These are phyloP conservation scores for Melampsora larici-populina DNA, from an alignment of 1,284 basidiomycete genomes.

Conservation along the genomic window DNA sequence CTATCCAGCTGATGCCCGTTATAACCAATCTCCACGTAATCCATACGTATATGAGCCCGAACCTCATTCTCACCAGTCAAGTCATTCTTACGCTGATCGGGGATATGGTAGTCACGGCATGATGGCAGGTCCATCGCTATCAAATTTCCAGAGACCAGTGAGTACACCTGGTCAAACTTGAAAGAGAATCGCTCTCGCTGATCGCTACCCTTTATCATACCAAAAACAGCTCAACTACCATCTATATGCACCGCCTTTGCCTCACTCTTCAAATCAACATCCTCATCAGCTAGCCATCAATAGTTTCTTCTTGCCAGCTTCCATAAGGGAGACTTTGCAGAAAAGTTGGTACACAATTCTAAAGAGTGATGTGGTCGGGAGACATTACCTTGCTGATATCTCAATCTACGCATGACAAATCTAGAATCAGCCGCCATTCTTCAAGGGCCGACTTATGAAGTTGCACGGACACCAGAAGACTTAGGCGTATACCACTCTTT, in stretches of 20 bases:
- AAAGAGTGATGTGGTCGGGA: slow-evolving; percentile 43
- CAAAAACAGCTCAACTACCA: slow-evolving; percentile 75
- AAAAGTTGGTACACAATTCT: slow-evolving; percentile 61
- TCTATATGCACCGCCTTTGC: slow-evolving; percentile 70
- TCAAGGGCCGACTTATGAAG: slow-evolving; percentile 51
- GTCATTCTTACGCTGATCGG: slow-evolving; percentile 17
- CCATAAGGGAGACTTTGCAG: slow-evolving; percentile 74
- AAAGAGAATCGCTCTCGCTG: not conserved
- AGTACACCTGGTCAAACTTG: not conserved
- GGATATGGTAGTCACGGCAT: slow-evolving; percentile 6
- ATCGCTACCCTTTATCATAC: not conserved
- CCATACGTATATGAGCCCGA: slow-evolving; percentile 40
- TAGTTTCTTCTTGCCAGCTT: slow-evolving; percentile 66
- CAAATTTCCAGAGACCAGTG: slow-evolving; percentile 42
- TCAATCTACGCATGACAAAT: slow-evolving; percentile 49
- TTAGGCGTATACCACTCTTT: slow-evolving; percentile 87
- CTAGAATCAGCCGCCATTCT: slow-evolving; percentile 39
- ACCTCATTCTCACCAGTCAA: slow-evolving; percentile 20
- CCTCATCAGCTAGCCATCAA: slow-evolving; percentile 56
- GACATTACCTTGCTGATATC: slow-evolving; percentile 34
- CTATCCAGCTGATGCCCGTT: slow-evolving; percentile 12
- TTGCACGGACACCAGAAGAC: slow-evolving; percentile 73
- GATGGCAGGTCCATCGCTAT: slow-evolving; percentile 34
- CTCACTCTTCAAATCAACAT: slow-evolving; percentile 58
- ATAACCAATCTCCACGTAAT: slow-evolving; percentile 31